Conservation (phyloP, 2,329 filamentous ascomycete genomes). For the Paraconiothyrium sp. region DNA sequence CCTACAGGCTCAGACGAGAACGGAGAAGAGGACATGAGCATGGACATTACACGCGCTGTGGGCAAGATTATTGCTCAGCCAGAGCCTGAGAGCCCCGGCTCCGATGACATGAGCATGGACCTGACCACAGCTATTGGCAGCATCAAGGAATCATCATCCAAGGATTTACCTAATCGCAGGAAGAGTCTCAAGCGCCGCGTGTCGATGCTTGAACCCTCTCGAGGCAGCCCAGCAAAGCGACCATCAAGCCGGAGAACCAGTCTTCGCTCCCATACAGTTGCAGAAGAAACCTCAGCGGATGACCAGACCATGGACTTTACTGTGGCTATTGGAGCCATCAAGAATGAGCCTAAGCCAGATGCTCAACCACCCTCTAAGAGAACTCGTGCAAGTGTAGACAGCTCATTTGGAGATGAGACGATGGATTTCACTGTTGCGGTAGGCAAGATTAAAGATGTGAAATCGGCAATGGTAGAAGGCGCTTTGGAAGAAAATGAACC, state of each 20-base stretch:
- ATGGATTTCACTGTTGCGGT: slow-evolving; percentile 53
- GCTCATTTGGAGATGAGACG: slow-evolving; percentile 45
- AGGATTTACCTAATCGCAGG: slow-evolving; percentile 38
- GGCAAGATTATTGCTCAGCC: slow-evolving; percentile 75
- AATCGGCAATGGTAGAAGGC: slow-evolving; percentile 16
- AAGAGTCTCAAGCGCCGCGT: slow-evolving; percentile 57
- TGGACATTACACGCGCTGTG: slow-evolving; percentile 89
- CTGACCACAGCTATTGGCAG: slow-evolving; percentile 64
- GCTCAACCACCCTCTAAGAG: slow-evolving; percentile 22
- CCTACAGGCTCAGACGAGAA: slow-evolving; percentile 48
- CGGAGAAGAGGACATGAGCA: slow-evolving; percentile 76
- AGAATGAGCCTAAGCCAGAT: slow-evolving; percentile 23
- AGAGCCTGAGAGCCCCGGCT: slow-evolving; percentile 46
- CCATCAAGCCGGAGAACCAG: slow-evolving; percentile 46
- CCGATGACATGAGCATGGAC: slow-evolving; percentile 63
- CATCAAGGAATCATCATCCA: slow-evolving; percentile 50
- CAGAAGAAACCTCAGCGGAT: slow-evolving; percentile 47
- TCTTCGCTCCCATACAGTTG: slow-evolving; percentile 52
- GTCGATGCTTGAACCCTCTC: slow-evolving; percentile 49
- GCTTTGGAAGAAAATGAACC: slow-evolving; percentile 23
- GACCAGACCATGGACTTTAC: slow-evolving; percentile 54
- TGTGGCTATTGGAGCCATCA: slow-evolving; percentile 50
- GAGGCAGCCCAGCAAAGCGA: slow-evolving; percentile 50
- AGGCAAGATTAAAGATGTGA: slow-evolving; percentile 44
- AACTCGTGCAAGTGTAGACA: slow-evolving; percentile 37